Evolutionary conservation across 2,329 filamentous ascomycete species (phyloP).

Genomic region (Laburnicola sp.): DNA sequence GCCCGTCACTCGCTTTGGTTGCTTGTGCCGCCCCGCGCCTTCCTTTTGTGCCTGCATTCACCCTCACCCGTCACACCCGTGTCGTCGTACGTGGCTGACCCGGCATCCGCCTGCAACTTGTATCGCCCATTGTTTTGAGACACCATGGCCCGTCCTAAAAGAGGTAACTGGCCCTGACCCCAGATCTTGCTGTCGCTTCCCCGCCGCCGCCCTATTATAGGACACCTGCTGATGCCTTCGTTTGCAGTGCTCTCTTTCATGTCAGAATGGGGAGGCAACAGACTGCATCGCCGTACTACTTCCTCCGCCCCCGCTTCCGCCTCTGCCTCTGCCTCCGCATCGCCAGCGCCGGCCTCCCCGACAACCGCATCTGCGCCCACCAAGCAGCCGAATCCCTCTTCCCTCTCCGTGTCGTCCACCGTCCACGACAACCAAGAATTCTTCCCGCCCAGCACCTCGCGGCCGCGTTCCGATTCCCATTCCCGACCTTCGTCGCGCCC

Average conservation of each 20-base stretch:
- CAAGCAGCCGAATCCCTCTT: constrained; percentile 26
- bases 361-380: constrained; percentile 32
- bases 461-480: constrained; percentile 50
- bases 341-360: constrained; percentile 36
- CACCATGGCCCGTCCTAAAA: constrained; percentile 42
- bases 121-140: constrained; percentile 18
- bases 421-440: constrained; percentile 35
- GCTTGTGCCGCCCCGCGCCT: constrained; percentile 1
- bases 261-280: constrained; percentile 66
- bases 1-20: constrained; percentile 28
- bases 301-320: constrained; percentile 24
- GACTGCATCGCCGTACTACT: constrained; percentile 3
- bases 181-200: constrained; percentile 11
- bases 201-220: neutral
- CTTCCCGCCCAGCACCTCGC: constrained; percentile 42
- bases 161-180: constrained; percentile 34
- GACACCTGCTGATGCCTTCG: constrained; percentile 31
- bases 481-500: constrained; percentile 65
- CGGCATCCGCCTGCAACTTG: constrained; percentile 6
- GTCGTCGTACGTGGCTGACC: constrained; percentile 32
- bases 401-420: constrained; percentile 34
- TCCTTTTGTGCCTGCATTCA: constrained; percentile 13
- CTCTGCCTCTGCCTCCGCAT: constrained; percentile 34
- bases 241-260: constrained; percentile 81
- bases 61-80: constrained; percentile 32